Evolutionary conservation across 1,139 yeast genomes (phyloP).

Genomic region (Lodderomyces jiufengensis): DNA sequence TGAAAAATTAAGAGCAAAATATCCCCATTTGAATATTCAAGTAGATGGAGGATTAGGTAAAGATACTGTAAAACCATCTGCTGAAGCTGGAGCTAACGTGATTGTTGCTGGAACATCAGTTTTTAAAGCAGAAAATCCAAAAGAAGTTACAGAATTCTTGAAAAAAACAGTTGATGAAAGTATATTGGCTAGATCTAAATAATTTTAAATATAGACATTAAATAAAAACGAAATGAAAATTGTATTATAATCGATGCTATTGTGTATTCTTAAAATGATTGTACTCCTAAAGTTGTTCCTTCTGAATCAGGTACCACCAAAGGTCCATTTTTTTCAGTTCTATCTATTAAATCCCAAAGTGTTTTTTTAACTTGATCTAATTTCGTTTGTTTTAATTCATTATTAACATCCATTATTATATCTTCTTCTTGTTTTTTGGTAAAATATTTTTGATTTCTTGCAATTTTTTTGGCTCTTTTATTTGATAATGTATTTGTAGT

Average conservation of each 20-base stretch:
- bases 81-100: conserved; percentile 94
- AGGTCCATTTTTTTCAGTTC: conserved; percentile 39
- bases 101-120: conserved; percentile 98
- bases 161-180: conserved; percentile 51
- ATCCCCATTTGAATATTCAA: conserved; percentile 80
- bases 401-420: conserved; percentile 52
- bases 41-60: conserved; percentile 97
- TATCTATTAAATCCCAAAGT: conserved; percentile 67
- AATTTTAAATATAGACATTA: conserved; percentile 1
- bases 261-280: conserved; percentile 35
- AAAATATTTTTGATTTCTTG: conserved; percentile 71
- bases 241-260: background rate
- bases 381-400: conserved; percentile 26
- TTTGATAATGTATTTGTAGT: conserved; percentile 67
- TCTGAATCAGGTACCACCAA: conserved; percentile 46
- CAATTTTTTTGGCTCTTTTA: conserved; percentile 78
- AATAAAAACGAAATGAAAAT: background rate
- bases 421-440: conserved; percentile 48
- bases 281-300: conserved; percentile 85
- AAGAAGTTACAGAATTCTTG: conserved; percentile 64
- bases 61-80: conserved; percentile 79
- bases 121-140: conserved; percentile 78
- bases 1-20: conserved; percentile 62
- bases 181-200: conserved; percentile 12
- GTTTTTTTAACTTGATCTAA: conserved; percentile 58